phyloP scores from a whole-genome alignment of 1,284 basidiomycete genomes.

The Ceratorhiza oryzae-sativae region DNA sequence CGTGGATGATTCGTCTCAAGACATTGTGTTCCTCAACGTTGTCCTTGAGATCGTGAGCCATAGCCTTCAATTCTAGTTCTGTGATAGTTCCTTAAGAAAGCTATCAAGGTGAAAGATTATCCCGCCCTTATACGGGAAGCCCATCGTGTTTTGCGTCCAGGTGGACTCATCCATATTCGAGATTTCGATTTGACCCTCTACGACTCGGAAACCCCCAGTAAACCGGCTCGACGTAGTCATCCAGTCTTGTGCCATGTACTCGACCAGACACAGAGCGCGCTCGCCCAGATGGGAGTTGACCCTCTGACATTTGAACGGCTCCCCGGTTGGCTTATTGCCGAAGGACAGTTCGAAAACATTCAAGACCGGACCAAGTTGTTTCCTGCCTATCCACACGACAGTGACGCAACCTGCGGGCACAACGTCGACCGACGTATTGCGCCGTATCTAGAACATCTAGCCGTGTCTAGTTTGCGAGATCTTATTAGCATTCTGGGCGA shows the following conservation, averaged over 20 bases:
- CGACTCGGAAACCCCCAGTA: neutral
- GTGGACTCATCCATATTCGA: slow-evolving; percentile 14
- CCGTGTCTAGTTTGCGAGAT: neutral
- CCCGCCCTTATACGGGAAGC: slow-evolving; percentile 13
- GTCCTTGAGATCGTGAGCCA: slow-evolving; percentile 7
- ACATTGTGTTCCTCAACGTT: slow-evolving; percentile 3
- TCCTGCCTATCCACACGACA: slow-evolving; percentile 16
- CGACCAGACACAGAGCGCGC: neutral
- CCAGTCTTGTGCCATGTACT: neutral
- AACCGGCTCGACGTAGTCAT: neutral
- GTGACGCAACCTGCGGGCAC: neutral
- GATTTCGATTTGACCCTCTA: slow-evolving; percentile 1
- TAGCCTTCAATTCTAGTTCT: neutral
- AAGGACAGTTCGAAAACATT: slow-evolving; percentile 4
- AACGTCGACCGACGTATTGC: slow-evolving; percentile 10
- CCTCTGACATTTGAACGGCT: neutral
- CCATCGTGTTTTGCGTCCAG: slow-evolving; percentile 16
- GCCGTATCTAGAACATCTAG: neutral
- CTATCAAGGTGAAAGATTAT: slow-evolving; percentile 14
- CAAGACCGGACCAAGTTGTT: neutral
- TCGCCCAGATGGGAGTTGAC: slow-evolving; percentile 1
- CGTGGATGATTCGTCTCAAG: slow-evolving; percentile 12
- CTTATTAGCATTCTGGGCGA: slow-evolving; percentile 5
- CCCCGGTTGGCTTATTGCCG: slow-evolving; percentile 6
- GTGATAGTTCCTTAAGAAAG: neutral